Evolutionary conservation across 148 eudicot species (phyloP).

Genomic region (Camellia japonica): DNA sequence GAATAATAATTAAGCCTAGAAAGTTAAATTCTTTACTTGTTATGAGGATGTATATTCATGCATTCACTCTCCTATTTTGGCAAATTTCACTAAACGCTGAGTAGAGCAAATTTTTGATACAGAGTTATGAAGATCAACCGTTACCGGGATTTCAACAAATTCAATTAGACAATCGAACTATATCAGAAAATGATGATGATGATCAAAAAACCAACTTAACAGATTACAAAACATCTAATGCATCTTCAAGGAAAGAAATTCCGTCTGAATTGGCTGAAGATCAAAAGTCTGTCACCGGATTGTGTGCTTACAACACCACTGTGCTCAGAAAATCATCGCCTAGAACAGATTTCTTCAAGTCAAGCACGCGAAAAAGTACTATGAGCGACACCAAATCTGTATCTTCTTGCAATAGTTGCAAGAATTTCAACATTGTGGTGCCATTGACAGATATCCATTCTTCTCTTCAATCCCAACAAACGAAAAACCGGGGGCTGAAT

Average conservation of each 20-base stretch:
- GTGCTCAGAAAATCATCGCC: slow-evolving; percentile 39
- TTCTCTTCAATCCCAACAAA: slow-evolving; percentile 37
- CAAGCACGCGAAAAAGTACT: slow-evolving; percentile 58
- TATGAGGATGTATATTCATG: no score
- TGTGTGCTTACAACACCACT: slow-evolving; percentile 41
- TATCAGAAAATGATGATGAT: slow-evolving; percentile 37
- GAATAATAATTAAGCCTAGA: no score
- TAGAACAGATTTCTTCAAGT: slow-evolving; percentile 40
- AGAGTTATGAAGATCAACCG: slow-evolving; percentile 88
- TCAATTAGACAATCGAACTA: slow-evolving; percentile 39
- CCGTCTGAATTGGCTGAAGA: slow-evolving; percentile 44
- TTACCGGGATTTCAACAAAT: slow-evolving; percentile 59
- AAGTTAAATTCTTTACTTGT: background rate
- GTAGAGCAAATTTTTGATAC: slow-evolving; percentile 4
- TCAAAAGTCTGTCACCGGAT: slow-evolving; percentile 47
- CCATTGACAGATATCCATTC: slow-evolving; percentile 72
- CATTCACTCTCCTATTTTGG: background rate
- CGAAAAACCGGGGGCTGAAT: slow-evolving; percentile 40
- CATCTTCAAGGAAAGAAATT: slow-evolving; percentile 46
- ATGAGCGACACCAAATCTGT: slow-evolving; percentile 60
- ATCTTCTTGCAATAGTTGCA: slow-evolving; percentile 71
- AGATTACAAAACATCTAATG: slow-evolving; percentile 35
- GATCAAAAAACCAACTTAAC: slow-evolving; percentile 25
- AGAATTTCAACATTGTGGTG: slow-evolving; percentile 48
- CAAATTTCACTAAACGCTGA: background rate